Evolutionary conservation across 371 early-diverging fungal genomes (phyloP), one percentile per base, ranked within the genome.

Genomic region (Globomyces sp.): DNA sequence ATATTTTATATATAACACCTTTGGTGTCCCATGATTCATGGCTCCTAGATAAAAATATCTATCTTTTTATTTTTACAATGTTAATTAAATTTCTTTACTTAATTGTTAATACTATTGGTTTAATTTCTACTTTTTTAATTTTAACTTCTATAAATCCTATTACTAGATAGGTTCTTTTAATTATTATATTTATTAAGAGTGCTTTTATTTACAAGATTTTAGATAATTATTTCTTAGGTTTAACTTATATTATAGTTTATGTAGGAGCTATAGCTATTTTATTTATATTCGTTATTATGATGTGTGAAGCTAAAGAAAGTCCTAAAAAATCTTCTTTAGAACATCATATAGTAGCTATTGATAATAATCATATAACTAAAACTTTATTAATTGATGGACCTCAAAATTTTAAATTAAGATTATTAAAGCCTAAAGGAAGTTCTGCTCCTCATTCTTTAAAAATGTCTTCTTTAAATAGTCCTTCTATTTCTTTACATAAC

Each of bases 211-310:
- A 80, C 78, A 72, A 78, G 68, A 69, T 82, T 68, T 78, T 84
- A 76, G 83, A 83, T 64, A 82, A 81, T 73, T 74, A 76, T 76
- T 86, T 86, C 75, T 79, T 85, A 73, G 85, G 81, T 57, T 85
- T 80, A 79, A 79, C 81, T 67, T 84, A 84, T 83, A 81, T 85
- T 70, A 82, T 84, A 73, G 80, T 85, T 63, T 85, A 85, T 76
- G 82, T 85, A 52, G 85, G 85, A 61, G 85, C 85, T 24, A 85
- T 85, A 71, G 76, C 83, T 66, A 83, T 85, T 74, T 77, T 81
- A 82, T 85, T 85, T 73, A 70, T 85, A 76, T 85, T 85, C 75
- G 85, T 83, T 63, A 73, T 84, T 59, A 85, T 83, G 85, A 85
- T 85, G 85, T 69, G 81, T 66, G 77, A 85, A 77, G 37, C 51